Base-by-base conservation (phyloP, 2,329 filamentous ascomycete genomes). In the Pseudopithomyces chartarum region DNA sequence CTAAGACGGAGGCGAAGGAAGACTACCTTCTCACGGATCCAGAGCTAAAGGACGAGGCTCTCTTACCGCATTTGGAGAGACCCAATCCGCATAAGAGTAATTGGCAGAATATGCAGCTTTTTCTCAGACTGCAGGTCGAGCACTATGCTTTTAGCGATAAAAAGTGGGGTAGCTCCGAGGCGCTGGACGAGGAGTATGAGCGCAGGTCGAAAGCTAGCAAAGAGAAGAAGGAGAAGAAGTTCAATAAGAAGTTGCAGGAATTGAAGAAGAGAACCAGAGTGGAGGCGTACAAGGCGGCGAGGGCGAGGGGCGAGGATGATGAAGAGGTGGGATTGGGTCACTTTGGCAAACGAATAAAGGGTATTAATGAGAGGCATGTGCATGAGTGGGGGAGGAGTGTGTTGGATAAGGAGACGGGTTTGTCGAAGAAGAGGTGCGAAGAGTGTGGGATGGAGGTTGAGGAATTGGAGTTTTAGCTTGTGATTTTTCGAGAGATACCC, bases 41-140 rank as follows among this genome's bases (percentile, higher is more conserved):
- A 34, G 95, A 99, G 75, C 84, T 99, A n/a, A 89, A 90, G 66
- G 95, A 99, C 69, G 85, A 87, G 55, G 90, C 93, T 15, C 81
- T 99, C 1, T 82, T 99, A 0, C 94, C 94, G 0, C 93, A 96
- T 73, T 83, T 99, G 8, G 90, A 90, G 52, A 88, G 89, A 33
- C 94, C 95, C 1, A 99, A 99, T 68, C 95, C 95, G 0, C 95
- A 97, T 78, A 97, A 97, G 74, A 87, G 90, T 0, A 92, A 93
- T 56, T 99, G 92, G 91, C 92, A 97, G 75, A 92, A 96, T 80
- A 99, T 99, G 95, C 97, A 97, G 89, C 84, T 99, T 2, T 99
- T 95, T 73, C 82, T 99, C 20, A 89, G 95, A 0, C 96, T 87
- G 58, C 95, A 99, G 72, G 91, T 99, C 2, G 95, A 99, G 72